These are phyloP conservation scores for Spergularia bocconei DNA, from an alignment of 148 eudicot genomes.

Conservation along the genomic window DNA sequence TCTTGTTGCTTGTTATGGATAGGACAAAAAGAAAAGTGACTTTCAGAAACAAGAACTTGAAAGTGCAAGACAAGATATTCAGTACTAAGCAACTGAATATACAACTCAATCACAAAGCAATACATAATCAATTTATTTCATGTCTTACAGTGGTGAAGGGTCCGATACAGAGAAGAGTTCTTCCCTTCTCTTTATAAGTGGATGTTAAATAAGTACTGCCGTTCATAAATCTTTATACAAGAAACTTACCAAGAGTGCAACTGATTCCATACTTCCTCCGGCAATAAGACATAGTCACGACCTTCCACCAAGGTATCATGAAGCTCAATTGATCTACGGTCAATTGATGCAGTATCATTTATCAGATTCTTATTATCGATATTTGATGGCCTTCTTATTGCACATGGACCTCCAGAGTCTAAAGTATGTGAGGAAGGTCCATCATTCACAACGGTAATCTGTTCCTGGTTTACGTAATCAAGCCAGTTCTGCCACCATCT, in stretches of 20 bases:
- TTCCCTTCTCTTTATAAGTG: background rate
- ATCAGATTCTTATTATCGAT: constrained; percentile 86
- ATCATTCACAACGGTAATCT: constrained; percentile 40
- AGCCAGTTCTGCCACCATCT: constrained; percentile 99
- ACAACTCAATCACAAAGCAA: background rate
- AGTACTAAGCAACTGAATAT: background rate
- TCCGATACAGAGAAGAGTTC: background rate
- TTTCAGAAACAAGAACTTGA: too few relatives aligned
- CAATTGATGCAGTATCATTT: constrained; percentile 45
- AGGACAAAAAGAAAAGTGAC: too few relatives aligned
- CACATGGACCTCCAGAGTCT: constrained; percentile 37
- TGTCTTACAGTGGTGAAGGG: background rate
- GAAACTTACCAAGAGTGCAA: constrained; percentile 63
- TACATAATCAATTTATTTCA: background rate
- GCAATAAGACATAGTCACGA: constrained; percentile 90
- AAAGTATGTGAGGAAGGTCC: constrained; percentile 42
- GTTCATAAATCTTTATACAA: background rate
- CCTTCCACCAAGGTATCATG: constrained; percentile 90
- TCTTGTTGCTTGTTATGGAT: too few relatives aligned
- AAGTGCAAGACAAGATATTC: background rate
- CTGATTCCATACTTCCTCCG: constrained; percentile 79
- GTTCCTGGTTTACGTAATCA: constrained; percentile 69
- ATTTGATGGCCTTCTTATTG: constrained; percentile 57
- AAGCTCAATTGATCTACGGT: constrained; percentile 54
- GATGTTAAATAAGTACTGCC: background rate